Evolutionary conservation across 257 asterid species (phyloP).

Genomic region (Pogostemon cablin): DNA sequence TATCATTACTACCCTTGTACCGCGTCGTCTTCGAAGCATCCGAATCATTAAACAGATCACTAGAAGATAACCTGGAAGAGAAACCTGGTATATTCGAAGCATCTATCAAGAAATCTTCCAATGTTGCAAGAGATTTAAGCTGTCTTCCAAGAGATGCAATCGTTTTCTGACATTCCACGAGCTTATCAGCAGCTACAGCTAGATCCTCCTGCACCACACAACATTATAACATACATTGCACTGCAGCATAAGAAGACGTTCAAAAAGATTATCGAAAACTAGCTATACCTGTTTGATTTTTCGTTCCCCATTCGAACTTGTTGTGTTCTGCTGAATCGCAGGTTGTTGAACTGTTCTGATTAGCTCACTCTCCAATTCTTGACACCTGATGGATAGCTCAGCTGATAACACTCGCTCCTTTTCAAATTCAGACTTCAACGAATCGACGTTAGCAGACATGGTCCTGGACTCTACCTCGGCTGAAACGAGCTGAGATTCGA

Average conservation of each 20-base stretch:
- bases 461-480: conserved; percentile 68
- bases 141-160: conserved; percentile 82
- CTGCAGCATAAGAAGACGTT: not conserved
- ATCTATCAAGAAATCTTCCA: conserved; percentile 85
- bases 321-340: conserved; percentile 48
- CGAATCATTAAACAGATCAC: conserved; percentile 34
- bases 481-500: conserved; percentile 54
- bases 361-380: conserved; percentile 56
- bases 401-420: conserved; percentile 45
- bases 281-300: conserved; percentile 61
- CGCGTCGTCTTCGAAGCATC: conserved; percentile 34
- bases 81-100: conserved; percentile 65
- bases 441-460: conserved; percentile 44
- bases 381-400: conserved; percentile 46
- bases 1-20: conserved; percentile 21
- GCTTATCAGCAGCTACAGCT: conserved; percentile 76
- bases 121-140: conserved; percentile 72
- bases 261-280: not conserved
- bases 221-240: conserved; percentile 8
- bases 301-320: conserved; percentile 31
- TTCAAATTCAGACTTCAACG: conserved; percentile 45
- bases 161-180: conserved; percentile 82
- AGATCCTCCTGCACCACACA: conserved; percentile 57
- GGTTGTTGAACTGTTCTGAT: conserved; percentile 42
- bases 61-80: conserved; percentile 42